Evolutionary conservation across 768 basidiomycete species (phyloP).

Genomic region (Clavaria fumosa): DNA sequence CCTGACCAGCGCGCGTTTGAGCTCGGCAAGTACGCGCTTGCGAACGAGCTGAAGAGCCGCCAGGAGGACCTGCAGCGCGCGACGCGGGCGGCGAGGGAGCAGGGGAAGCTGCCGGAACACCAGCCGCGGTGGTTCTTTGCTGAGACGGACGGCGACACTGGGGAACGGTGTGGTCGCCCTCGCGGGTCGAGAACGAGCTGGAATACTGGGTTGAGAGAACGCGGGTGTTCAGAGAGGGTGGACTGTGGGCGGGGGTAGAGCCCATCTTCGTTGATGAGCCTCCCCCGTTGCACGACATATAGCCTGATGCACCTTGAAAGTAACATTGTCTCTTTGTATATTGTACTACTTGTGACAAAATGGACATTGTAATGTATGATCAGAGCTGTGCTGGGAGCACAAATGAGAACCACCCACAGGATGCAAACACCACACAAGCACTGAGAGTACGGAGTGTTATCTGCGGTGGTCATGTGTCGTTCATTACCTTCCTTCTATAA

Average conservation of each 20-base stretch:
- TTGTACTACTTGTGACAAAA: not conserved
- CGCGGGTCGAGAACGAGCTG: conserved; percentile 30
- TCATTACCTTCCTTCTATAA: too few species aligned
- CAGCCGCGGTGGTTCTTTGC: conserved; percentile 77
- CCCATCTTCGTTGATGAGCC: conserved; percentile 67
- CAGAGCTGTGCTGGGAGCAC: too few species aligned
- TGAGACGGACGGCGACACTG: conserved; percentile 74
- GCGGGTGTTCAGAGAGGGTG: conserved; percentile 32
- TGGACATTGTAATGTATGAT: too few species aligned
- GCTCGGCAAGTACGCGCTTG: conserved; percentile 68
- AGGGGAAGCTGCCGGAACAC: conserved; percentile 56
- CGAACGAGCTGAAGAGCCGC: conserved; percentile 60
- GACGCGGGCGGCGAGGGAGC: conserved; percentile 61
- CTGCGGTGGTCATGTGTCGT: too few species aligned
- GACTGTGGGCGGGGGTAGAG: conserved; percentile 57
- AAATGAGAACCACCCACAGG: too few species aligned
- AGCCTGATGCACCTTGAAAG: not conserved
- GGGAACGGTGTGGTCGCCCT: conserved; percentile 81
- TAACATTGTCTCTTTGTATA: not conserved
- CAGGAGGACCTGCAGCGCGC: conserved; percentile 76
- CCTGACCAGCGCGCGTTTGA: conserved; percentile 95
- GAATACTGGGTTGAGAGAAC: conserved; percentile 82
- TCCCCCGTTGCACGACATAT: conserved; percentile 13
- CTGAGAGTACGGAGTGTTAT: too few species aligned
- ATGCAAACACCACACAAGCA: too few species aligned